Evolutionary conservation across 805 yeast species (phyloP), one percentile per base, ranked within the genome.

Genomic region (Candida jianshihensis): DNA sequence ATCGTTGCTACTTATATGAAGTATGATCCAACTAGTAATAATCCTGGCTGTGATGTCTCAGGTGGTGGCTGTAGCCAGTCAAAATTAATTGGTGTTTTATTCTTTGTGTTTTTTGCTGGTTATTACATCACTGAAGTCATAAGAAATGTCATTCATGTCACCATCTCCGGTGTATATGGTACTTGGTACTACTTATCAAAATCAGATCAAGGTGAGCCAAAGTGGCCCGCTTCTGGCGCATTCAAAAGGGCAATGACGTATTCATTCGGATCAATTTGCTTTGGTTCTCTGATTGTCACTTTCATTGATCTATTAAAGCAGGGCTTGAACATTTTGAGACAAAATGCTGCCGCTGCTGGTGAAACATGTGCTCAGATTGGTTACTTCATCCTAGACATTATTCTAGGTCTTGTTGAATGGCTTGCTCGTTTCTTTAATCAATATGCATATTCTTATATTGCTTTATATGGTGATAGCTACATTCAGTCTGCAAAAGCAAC

Each of bases 181-280:
- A 74, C 90, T 8, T 89, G 97, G 96, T 88, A 85, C 59, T 89
- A 86, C 59, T 71, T 83, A 58, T 72, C 82, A 15, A 68, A 68
- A 37, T 74, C 87, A 11, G 87, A 80, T 54, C 81, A 81, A 55
- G 88, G 88, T 3, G 80, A 75, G 64, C 95, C 96, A 22, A 69
- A 55, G 48, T 70, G 73, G 65, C 90, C 95, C 4, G 92, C 94
- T 1, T 63, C 79, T 42, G 88, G 92, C 3, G 80, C 96, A 3
- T 75, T 88, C 46, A 75, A 68, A 49, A 71, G 95, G 46, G 86
- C 95, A 1, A 58, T 85, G 59, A 82, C 95, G 4, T 82, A 79
- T 54, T 85, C 95, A 9, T 81, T 88, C 51, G 97, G 97, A 2
- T 83, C 95, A 3, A 81, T 89, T 37, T 82, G 95, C 55, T 82